A percentile compares a stretch with the other conserved stretches of the same genome.
Evolutionary conservation across 2,329 filamentous ascomycete species (phyloP).

Genomic region (Colletotrichum liriopes): DNA sequence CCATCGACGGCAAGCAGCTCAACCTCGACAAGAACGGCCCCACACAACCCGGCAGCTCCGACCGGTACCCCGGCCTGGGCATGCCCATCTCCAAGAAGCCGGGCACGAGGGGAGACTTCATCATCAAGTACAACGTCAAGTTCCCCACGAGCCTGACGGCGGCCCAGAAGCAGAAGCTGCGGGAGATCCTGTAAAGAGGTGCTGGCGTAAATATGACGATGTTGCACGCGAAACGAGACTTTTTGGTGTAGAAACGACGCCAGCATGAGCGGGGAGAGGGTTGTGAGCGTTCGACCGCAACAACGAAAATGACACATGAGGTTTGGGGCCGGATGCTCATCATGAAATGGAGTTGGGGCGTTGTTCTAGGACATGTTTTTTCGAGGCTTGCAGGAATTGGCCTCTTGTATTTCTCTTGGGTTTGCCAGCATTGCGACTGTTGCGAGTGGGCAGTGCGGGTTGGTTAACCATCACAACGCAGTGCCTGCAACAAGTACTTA

Average conservation of each 20-base stretch:
- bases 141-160: slow-evolving; percentile 86
- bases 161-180: slow-evolving; percentile 85
- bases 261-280: neutral
- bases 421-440: slow-evolving; percentile 21
- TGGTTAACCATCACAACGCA: neutral
- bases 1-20: slow-evolving; percentile 92
- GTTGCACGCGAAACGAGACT: neutral
- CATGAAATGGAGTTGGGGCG: slow-evolving; percentile 37
- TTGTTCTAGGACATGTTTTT: neutral
- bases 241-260: neutral
- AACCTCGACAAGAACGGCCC: slow-evolving; percentile 85
- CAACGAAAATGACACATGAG: slow-evolving; percentile 5
- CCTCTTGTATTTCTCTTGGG: neutral
- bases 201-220: neutral
- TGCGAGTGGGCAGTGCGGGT: slow-evolving; percentile 8
- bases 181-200: slow-evolving; percentile 77
- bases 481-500: slow-evolving; percentile 30
- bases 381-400: slow-evolving; percentile 10
- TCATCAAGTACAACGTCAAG: slow-evolving; percentile 92
- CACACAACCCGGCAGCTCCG: slow-evolving; percentile 86
- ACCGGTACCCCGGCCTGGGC: slow-evolving; percentile 86
- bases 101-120: slow-evolving; percentile 85
- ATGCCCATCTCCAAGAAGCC: slow-evolving; percentile 97
- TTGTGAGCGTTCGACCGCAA: slow-evolving; percentile 15
- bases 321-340: slow-evolving; percentile 16